phyloP scores from a whole-genome alignment of 768 basidiomycete genomes.

The Erythrobasidium yunnanense region DNA sequence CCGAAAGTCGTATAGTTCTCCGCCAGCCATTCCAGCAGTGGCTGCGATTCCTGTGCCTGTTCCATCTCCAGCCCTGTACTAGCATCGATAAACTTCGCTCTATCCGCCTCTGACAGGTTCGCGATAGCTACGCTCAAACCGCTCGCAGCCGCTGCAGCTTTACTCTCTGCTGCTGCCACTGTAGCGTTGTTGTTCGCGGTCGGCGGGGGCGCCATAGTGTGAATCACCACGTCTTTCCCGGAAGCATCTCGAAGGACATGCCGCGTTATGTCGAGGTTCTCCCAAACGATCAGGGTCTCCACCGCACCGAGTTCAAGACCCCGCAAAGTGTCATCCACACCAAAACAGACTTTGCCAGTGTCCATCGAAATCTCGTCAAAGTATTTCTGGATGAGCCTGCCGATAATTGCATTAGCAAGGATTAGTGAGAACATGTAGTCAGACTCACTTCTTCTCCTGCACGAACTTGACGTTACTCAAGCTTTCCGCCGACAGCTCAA shows the following conservation, averaged over 20 bases:
- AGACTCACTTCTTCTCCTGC: conserved; percentile 69
- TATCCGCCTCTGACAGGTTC: conserved; percentile 58
- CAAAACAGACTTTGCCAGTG: conserved; percentile 91
- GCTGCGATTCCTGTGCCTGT: conserved; percentile 63
- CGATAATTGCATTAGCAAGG: too few species aligned
- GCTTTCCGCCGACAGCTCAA: conserved; percentile 89
- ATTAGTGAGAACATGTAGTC: too few species aligned
- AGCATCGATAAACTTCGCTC: conserved; percentile 90
- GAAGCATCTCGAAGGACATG: conserved; percentile 73
- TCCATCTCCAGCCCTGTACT: conserved; percentile 95
- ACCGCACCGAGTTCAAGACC: conserved; percentile 91
- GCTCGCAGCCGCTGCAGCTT: conserved; percentile 5
- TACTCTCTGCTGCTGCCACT: conserved; percentile 23
- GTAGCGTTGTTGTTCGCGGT: conserved; percentile 29
- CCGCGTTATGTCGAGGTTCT: conserved; percentile 84
- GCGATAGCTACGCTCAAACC: conserved; percentile 28
- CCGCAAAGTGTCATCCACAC: conserved; percentile 91
- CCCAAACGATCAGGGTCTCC: conserved; percentile 97
- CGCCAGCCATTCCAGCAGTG: conserved; percentile 94
- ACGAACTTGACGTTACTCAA: conserved; percentile 98
- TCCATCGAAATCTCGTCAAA: conserved; percentile 99
- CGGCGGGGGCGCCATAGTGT: conserved; percentile 47
- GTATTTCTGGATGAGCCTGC: conserved; percentile 77
- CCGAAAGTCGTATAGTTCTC: conserved; percentile 98
- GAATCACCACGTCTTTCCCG: conserved; percentile 70